Percentiles rank a stretch among this genome's conserved stretches.
Evolutionary conservation across 805 yeast genomes (phyloP).

Genomic region (Alloascoidea hylecoeti): DNA sequence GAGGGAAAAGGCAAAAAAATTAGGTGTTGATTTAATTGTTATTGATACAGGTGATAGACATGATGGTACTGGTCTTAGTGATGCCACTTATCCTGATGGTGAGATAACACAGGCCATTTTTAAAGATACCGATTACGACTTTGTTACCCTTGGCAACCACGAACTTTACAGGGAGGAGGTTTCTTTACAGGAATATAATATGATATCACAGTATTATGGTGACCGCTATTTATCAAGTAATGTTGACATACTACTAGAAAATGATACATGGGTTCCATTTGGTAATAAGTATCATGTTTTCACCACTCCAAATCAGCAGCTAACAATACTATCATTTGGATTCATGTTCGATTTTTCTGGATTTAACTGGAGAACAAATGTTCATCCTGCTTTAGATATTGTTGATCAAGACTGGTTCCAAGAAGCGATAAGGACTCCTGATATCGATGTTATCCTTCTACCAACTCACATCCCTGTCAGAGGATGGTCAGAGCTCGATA

Average conservation of each 20-base stretch:
- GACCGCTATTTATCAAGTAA: constrained; percentile 60
- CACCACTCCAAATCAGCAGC: constrained; percentile 36
- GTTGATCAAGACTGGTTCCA: constrained; percentile 53
- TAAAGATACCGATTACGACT: constrained; percentile 49
- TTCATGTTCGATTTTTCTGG: constrained; percentile 66
- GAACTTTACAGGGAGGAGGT: constrained; percentile 64
- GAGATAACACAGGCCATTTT: constrained; percentile 45
- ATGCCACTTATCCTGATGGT: constrained; percentile 68
- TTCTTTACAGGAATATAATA: constrained; percentile 49
- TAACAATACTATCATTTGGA: constrained; percentile 53
- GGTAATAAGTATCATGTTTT: constrained; percentile 59
- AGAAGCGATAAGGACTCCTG: constrained; percentile 22
- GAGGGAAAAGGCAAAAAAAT: constrained; percentile 24
- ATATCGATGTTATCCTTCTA: constrained; percentile 53
- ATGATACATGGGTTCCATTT: constrained; percentile 39
- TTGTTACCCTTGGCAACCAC: constrained; percentile 82
- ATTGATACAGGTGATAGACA: constrained; percentile 90
- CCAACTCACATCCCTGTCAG: constrained; percentile 74
- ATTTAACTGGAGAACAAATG: constrained; percentile 44
- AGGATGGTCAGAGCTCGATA: constrained; percentile 36
- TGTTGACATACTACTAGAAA: constrained; percentile 38
- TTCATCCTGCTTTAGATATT: constrained; percentile 43
- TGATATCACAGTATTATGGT: constrained; percentile 37
- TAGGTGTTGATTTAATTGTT: constrained; percentile 49
- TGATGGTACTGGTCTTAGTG: constrained; percentile 88